phyloP scores from a whole-genome alignment of 1,139 yeast species.

The Wickerhamomyces sp. region DNA sequence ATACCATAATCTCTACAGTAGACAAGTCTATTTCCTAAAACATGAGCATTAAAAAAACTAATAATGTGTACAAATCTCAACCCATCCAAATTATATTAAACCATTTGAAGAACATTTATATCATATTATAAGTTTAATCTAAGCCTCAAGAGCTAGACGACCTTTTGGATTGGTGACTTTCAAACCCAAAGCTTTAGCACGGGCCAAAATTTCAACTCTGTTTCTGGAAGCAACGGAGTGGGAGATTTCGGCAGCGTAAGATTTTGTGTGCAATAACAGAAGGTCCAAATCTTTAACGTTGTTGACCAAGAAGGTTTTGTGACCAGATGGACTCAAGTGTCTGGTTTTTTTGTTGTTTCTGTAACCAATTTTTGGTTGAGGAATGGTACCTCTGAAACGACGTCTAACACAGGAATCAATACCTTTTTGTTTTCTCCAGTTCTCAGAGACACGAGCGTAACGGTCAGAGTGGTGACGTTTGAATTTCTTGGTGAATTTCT shows the following conservation, averaged over 20 bases:
- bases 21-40: conserved; percentile 5
- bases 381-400: conserved; percentile 99
- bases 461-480: conserved; percentile 99
- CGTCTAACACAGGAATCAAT: conserved; percentile 99
- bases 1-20: background rate
- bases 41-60: conserved; percentile 22
- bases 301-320: conserved; percentile 92
- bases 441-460: conserved; percentile 95
- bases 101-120: conserved; percentile 1
- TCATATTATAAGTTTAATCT: conserved; percentile 27
- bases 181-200: conserved; percentile 97
- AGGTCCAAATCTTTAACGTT: conserved; percentile 93
- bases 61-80: conserved; percentile 15
- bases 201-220: conserved; percentile 94
- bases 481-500: conserved; percentile 98
- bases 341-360: conserved; percentile 99
- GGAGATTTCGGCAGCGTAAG: conserved; percentile 99
- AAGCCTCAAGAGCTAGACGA: conserved; percentile 97
- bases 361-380: conserved; percentile 99
- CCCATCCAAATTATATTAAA: conserved; percentile 8
- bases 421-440: conserved; percentile 99
- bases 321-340: conserved; percentile 95
- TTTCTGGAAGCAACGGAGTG: conserved; percentile 97
- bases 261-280: conserved; percentile 93
- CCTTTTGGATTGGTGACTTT: conserved; percentile 99